phyloP scores from a whole-genome alignment of 331 rosid species.

The Cydonia oblonga region DNA sequence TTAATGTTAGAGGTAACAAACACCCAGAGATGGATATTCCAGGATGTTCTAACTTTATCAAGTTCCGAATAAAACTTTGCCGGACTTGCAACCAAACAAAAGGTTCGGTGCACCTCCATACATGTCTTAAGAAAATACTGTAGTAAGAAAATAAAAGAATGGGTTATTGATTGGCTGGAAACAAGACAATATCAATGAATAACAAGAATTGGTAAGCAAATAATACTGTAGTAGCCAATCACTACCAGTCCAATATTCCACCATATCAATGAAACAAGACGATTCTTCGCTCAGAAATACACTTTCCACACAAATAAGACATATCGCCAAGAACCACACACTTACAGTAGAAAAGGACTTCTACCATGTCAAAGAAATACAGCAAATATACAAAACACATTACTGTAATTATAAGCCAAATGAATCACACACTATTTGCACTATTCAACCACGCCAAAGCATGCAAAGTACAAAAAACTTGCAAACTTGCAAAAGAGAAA shows the following conservation, averaged over 20 bases:
- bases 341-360: background rate
- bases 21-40: background rate
- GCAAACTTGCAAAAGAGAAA: background rate
- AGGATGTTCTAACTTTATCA: background rate
- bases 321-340: background rate
- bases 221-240: too few relatives aligned
- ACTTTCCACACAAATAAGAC: background rate
- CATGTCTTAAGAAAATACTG: too few relatives aligned
- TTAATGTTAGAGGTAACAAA: background rate
- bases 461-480: background rate
- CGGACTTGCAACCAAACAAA: background rate
- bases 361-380: background rate
- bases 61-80: background rate
- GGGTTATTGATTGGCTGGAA: too few relatives aligned
- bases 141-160: too few relatives aligned
- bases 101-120: background rate
- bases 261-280: background rate
- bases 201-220: too few relatives aligned
- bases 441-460: background rate
- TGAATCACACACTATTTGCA: too few relatives aligned
- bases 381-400: background rate
- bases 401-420: background rate
- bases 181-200: background rate
- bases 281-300: background rate
- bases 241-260: background rate